These are phyloP conservation scores for Nowakowskiella sp. DNA, from an alignment of 192 early-diverging fungal species.

Conservation along the genomic window DNA sequence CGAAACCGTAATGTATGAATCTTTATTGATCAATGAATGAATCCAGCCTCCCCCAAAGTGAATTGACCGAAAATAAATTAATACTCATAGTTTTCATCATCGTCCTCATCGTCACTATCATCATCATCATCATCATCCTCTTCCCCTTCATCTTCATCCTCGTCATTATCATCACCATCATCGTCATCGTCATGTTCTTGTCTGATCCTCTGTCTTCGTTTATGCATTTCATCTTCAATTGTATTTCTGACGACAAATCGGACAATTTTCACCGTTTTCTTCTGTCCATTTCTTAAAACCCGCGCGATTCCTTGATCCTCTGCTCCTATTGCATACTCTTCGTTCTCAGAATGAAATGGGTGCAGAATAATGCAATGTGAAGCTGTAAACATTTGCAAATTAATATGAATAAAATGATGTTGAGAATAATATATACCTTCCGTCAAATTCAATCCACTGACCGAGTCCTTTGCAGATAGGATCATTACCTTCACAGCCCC, in stretches of 20 bases:
- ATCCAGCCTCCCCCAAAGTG: no score
- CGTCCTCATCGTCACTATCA: no score
- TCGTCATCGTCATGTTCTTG: no score
- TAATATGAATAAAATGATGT: not conserved
- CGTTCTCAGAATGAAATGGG: constrained; percentile 7
- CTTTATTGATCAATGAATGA: no score
- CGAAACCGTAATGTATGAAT: no score
- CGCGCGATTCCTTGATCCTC: constrained; percentile 15
- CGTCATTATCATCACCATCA: no score
- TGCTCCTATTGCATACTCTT: constrained; percentile 6
- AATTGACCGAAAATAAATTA: no score
- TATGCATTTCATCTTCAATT: constrained; percentile 7
- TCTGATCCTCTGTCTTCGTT: no score
- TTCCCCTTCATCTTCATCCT: no score
- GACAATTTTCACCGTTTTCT: constrained; percentile 11
- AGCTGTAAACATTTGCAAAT: no score
- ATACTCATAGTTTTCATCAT: no score
- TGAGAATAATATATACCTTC: constrained; percentile 8
- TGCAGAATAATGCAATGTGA: constrained; percentile 16
- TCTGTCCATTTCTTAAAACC: constrained; percentile 6
- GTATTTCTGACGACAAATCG: constrained; percentile 9
- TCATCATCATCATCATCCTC: no score
- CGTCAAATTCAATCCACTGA: constrained; percentile 20
- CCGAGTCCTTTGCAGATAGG: constrained; percentile 18
- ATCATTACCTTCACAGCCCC: constrained; percentile 15